Conservation (phyloP, 805 yeast genomes). For the Wickerhamiella allomyrinae region DNA sequence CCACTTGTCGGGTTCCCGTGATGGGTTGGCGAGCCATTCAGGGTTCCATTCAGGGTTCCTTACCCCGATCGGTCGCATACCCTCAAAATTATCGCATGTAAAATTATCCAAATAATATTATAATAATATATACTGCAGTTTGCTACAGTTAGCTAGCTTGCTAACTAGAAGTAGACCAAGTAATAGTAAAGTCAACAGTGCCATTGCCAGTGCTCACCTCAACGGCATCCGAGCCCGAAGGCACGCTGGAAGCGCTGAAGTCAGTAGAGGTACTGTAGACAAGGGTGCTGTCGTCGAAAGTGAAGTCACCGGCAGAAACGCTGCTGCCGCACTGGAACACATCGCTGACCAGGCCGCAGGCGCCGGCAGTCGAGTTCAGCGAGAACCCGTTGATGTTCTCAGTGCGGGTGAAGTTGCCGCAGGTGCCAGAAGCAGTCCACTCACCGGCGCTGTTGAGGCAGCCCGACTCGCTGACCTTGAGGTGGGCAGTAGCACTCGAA, state of each 20-base stretch:
- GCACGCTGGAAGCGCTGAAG: slow-evolving; percentile 43
- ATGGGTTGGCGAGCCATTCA: too few species aligned
- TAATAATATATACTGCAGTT: too few species aligned
- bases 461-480: slow-evolving; percentile 44
- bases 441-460: slow-evolving; percentile 77
- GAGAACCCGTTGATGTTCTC: slow-evolving; percentile 63
- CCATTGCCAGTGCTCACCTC: slow-evolving; percentile 35
- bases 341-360: slow-evolving; percentile 35
- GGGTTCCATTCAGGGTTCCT: too few species aligned
- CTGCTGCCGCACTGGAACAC: slow-evolving; percentile 26
- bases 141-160: too few species aligned
- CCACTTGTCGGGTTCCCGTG: too few species aligned
- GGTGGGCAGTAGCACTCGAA: slow-evolving; percentile 29
- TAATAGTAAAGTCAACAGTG: slow-evolving; percentile 27
- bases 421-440: slow-evolving; percentile 70
- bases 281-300: slow-evolving; percentile 33
- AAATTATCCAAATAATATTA: too few species aligned
- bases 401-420: slow-evolving; percentile 56
- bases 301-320: slow-evolving; percentile 41
- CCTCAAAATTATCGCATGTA: too few species aligned
- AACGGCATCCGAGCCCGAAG: slow-evolving; percentile 35
- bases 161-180: too few species aligned
- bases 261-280: slow-evolving; percentile 46
- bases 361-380: slow-evolving; percentile 56
- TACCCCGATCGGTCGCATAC: too few species aligned